Percentiles rank a stretch among this genome's conserved stretches.
phyloP scores from a whole-genome alignment of 2,329 filamentous ascomycete genomes.

The Metarhizium humberi region DNA sequence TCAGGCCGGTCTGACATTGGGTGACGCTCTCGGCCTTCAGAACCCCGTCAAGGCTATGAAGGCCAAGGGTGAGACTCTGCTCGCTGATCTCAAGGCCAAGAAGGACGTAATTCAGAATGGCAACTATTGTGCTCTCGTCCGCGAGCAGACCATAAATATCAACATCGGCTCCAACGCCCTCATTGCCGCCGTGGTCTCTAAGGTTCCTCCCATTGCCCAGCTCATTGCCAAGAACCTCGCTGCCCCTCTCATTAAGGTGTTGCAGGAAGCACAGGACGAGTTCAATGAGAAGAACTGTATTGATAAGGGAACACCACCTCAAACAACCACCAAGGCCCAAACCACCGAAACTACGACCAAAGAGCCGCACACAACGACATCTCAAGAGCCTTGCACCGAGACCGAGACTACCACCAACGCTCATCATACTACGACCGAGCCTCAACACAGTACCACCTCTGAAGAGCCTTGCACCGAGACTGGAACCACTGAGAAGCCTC shows the following conservation, averaged over 20 bases:
- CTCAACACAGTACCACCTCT: no score
- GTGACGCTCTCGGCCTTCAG: neutral
- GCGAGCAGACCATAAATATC: slow-evolving; percentile 1
- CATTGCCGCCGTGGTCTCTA: neutral
- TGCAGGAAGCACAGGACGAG: neutral
- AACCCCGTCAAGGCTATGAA: neutral
- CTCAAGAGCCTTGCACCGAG: no score
- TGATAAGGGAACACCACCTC: neutral
- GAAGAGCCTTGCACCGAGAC: no score
- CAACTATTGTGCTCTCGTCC: neutral
- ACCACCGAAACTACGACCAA: no score
- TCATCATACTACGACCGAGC: no score
- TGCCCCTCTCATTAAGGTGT: neutral
- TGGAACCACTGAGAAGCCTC: no score
- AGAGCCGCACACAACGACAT: no score
- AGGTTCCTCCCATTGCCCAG: neutral
- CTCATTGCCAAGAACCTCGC: neutral
- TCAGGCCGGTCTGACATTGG: neutral
- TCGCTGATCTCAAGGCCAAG: slow-evolving; percentile 1
- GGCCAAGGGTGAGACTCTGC: neutral
- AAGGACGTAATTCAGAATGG: slow-evolving; percentile 1
- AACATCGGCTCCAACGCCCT: neutral
- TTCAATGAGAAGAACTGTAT: slow-evolving; percentile 4
- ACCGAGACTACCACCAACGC: no score
- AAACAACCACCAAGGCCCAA: neutral